These are phyloP conservation scores for Aspergillus puulaauensis DNA, from an alignment of 2,329 filamentous ascomycete genomes.

Conservation along the genomic window DNA sequence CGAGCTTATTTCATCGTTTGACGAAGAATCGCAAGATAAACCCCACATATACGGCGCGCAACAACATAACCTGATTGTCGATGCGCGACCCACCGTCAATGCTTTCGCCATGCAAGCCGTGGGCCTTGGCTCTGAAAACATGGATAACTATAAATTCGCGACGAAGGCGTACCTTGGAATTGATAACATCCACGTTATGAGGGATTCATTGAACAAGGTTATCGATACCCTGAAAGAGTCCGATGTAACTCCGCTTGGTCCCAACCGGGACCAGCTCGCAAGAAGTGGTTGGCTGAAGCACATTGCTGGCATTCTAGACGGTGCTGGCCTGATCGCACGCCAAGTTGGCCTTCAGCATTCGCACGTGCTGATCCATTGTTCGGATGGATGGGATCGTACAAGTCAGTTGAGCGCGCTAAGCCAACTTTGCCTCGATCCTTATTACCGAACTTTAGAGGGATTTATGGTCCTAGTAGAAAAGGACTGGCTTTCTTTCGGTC, in stretches of 20 bases:
- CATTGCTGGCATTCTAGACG: constrained; percentile 79
- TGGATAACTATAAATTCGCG: constrained; percentile 93
- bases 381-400: constrained; percentile 97
- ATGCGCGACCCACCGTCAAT: constrained; percentile 91
- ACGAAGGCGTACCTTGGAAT: constrained; percentile 92
- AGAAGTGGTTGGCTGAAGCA: constrained; percentile 92
- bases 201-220: constrained; percentile 82
- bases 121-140: constrained; percentile 92
- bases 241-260: constrained; percentile 78
- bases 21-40: constrained; percentile 60
- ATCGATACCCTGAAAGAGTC: constrained; percentile 89
- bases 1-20: constrained; percentile 59
- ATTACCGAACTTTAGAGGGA: constrained; percentile 89
- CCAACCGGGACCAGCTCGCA: constrained; percentile 74
- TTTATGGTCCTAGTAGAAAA: constrained; percentile 96
- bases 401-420: constrained; percentile 89
- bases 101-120: constrained; percentile 92
- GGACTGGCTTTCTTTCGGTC: constrained; percentile 95
- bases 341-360: constrained; percentile 91
- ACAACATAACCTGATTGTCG: constrained; percentile 90
- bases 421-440: constrained; percentile 92
- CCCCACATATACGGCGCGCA: constrained; percentile 83
- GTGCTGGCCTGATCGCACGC: constrained; percentile 77
- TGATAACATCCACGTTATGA: constrained; percentile 98
- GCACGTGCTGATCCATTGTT: constrained; percentile 95